Base-by-base conservation (phyloP, 2,329 filamentous ascomycete genomes). In the Fusarium fracticaudum region DNA sequence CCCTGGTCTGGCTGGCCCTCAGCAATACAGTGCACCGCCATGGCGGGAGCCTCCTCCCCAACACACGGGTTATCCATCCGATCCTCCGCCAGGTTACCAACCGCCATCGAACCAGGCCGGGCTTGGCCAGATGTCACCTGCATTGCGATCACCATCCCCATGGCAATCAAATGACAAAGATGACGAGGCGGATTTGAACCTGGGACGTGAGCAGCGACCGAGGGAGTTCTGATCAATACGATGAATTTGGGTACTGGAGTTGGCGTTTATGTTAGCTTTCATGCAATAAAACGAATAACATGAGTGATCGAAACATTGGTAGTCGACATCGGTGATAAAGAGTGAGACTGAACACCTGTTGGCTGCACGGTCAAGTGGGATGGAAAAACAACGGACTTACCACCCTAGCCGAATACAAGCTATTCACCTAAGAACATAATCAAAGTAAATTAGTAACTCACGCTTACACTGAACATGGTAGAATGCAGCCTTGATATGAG, bases 61-160 rank as follows among this genome's bases (percentile, higher is more conserved):
- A 20, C 67, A 75, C 18, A 72, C 63, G 20, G 67, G 45, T 22
- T 76, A 79, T 37, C 71, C 76, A n/a, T 72, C 78, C 33, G 78
- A 79, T 13, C 73, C 80, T 18, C 81, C 80, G 1, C 81, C 81
- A n/a, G 79, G 80, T 43, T 82, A 82, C 48, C 79, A 81, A 31
- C 67, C 80, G 24, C 77, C 80, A 11, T 79, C 81, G n/a, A 78
- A 79, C 61, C 77, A 80, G 44, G 77, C 79, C 53, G 77, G 78
- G 15, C 72, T 82, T 53, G 76, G 79, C 35, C 67, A 77, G 20
- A 67, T 79, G 15, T 78, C 78, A 24, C 75, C 81, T 31, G 69
- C 68, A n/a, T 40, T 67, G 31, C 63, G 63, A 20, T 76, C 78
- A 6, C 76, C 81, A 6, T 80, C 78, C 9, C 77, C 81, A 5